A percentile compares a stretch with the other conserved stretches of the same genome.
These are phyloP conservation scores for Setaria viridis DNA, from an alignment of 202 grass and related monocot species.

Conservation along the genomic window DNA sequence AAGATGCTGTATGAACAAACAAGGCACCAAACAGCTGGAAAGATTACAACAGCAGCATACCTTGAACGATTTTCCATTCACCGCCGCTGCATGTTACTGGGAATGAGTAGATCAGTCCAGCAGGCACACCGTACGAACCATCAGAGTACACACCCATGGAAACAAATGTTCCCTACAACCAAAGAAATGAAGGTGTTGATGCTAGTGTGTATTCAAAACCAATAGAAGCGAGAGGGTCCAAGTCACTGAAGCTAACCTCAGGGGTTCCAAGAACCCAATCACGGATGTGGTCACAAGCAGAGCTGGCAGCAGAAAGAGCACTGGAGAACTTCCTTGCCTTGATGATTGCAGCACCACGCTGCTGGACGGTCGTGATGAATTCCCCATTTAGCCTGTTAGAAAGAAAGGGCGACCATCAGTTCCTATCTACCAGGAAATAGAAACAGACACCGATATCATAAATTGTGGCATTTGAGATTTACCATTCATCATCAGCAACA, in stretches of 20 bases:
- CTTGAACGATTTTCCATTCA: slow-evolving; percentile 98
- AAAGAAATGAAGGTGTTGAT: background rate
- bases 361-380: slow-evolving; percentile 94
- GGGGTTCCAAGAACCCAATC: slow-evolving; percentile 98
- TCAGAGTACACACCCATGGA: slow-evolving; percentile 99
- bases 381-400: slow-evolving; percentile 68
- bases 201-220: background rate
- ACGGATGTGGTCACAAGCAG: slow-evolving; percentile 97
- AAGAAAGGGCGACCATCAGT: slow-evolving; percentile 19
- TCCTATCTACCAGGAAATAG: slow-evolving; percentile 19
- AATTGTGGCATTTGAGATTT: slow-evolving; percentile 37
- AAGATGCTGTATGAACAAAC: background rate
- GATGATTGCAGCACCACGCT: slow-evolving; percentile 98
- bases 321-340: slow-evolving; percentile 95
- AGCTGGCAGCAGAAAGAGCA: slow-evolving; percentile 96
- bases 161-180: slow-evolving; percentile 84
- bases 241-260: slow-evolving; percentile 64
- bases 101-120: slow-evolving; percentile 97
- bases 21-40: background rate
- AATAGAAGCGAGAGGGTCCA: background rate
- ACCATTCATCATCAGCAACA: slow-evolving; percentile 85
- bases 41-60: slow-evolving; percentile 45
- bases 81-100: slow-evolving; percentile 85
- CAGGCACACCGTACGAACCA: slow-evolving; percentile 93
- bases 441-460: background rate